These are phyloP conservation scores for Populus simonii DNA, from an alignment of 345 rosid species.

Conservation along the genomic window DNA sequence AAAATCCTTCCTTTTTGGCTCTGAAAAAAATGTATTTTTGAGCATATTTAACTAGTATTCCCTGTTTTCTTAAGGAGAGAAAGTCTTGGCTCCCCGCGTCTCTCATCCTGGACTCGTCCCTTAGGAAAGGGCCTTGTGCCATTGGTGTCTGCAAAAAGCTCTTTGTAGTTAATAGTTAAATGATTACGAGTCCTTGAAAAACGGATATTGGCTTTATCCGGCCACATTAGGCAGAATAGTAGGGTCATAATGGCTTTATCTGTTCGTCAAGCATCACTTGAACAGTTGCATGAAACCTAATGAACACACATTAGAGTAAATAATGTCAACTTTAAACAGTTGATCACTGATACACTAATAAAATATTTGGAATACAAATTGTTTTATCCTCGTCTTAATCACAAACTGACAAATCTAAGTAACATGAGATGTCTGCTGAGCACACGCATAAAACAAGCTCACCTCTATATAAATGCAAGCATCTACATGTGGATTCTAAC, in stretches of 20 bases:
- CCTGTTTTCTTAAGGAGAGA: not conserved
- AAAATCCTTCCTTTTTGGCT: too few relatives aligned
- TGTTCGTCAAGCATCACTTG: slow-evolving; percentile 19
- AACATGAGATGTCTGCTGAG: slow-evolving; percentile 56
- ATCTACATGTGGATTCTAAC: slow-evolving; percentile 34
- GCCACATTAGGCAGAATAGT: slow-evolving; percentile 15
- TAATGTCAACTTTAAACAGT: not conserved
- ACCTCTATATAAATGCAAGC: slow-evolving; percentile 31
- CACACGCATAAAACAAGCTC: slow-evolving; percentile 27
- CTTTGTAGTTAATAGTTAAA: not conserved
- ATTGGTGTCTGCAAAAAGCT: not conserved
- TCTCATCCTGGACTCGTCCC: not conserved
- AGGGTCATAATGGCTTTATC: slow-evolving; percentile 21
- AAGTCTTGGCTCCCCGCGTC: not conserved
- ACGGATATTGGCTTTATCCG: not conserved
- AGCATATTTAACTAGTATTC: not conserved
- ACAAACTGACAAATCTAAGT: slow-evolving; percentile 50
- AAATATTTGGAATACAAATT: not conserved
- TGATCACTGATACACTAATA: not conserved
- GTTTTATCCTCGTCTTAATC: slow-evolving; percentile 14
- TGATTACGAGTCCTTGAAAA: not conserved
- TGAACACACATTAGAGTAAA: slow-evolving; percentile 5
- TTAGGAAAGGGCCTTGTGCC: not conserved
- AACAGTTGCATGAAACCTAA: too few relatives aligned
- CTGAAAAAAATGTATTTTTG: too few relatives aligned